Evolutionary conservation across 139 green algal genomes (phyloP), one percentile per base, ranked within the genome.

Genomic region (Pseudopediastrum boryanum): DNA sequence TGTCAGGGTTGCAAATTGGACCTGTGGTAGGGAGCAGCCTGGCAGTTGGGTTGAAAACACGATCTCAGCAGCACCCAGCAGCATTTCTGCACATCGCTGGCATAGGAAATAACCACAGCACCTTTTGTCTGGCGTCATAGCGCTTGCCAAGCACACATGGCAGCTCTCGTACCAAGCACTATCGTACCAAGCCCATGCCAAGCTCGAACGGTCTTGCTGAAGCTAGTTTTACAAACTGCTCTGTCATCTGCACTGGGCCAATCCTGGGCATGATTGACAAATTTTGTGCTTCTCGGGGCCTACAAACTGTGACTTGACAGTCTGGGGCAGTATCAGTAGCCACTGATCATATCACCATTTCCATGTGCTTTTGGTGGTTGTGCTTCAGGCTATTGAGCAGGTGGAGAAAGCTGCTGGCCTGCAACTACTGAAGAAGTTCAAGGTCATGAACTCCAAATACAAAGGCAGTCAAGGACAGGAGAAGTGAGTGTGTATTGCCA

Each of bases 361-460:
- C 50, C 19, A 31, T 65, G 75, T n/a, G n/a, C n/a, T n/a, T n/a
- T n/a, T n/a, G n/a, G n/a, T n/a, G n/a, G n/a, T n/a, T n/a, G n/a
- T n/a, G n/a, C n/a, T n/a, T n/a, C 82, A 87, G 79, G 86, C 89
- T 1, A 87, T 89, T 54, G 89, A 94, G 66, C 76, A 85, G 4
- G 85, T 94, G 61, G 82, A 91, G 69, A 77, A 69, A 5, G 59
- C 41, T 7, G 12, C 41, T 13, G 66, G 46, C 6, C 38, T 72
- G 16, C 81, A 78, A 51, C 68, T 90, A 69, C 85, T 87, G 70
- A 71, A 85, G 4, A 82, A 84, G 44, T 91, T 89, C 82, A 93
- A 91, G 70, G 59, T 74, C 25, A 43, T 51, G 13, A 36, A 51
- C 10, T 10, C 42, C 2, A 41, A n/a, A 13, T 81, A 81, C 74